These are phyloP conservation scores for Ascochyta clinopodiicola DNA, from an alignment of 2,329 filamentous ascomycete species.

Conservation along the genomic window DNA sequence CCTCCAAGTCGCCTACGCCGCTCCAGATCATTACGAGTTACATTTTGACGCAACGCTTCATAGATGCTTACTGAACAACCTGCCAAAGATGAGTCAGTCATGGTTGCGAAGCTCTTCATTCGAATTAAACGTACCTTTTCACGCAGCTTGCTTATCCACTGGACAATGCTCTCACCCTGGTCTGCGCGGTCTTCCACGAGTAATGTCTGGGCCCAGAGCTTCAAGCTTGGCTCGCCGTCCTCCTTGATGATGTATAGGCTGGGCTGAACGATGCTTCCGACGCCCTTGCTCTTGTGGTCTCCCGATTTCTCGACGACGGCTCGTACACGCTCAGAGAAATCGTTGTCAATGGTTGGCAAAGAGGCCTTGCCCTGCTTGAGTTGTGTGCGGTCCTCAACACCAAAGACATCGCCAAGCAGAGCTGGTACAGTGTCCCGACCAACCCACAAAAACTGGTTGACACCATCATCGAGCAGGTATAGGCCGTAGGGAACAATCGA, in stretches of 20 bases:
- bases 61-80: slow-evolving; percentile 45
- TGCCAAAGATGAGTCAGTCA: slow-evolving; percentile 17
- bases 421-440: slow-evolving; percentile 92
- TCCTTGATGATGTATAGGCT: slow-evolving; percentile 93
- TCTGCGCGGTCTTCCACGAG: slow-evolving; percentile 94
- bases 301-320: slow-evolving; percentile 86
- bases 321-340: slow-evolving; percentile 94
- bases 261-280: slow-evolving; percentile 90
- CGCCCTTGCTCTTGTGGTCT: slow-evolving; percentile 84
- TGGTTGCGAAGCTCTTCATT: background rate
- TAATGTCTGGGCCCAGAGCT: slow-evolving; percentile 95
- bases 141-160: slow-evolving; percentile 89
- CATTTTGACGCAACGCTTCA: slow-evolving; percentile 9
- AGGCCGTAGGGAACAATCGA: slow-evolving; percentile 87
- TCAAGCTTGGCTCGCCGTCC: slow-evolving; percentile 92
- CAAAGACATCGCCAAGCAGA: slow-evolving; percentile 88
- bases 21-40: slow-evolving; percentile 10
- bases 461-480: slow-evolving; percentile 95
- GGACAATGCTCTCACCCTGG: slow-evolving; percentile 87
- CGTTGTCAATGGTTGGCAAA: slow-evolving; percentile 86
- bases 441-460: slow-evolving; percentile 97
- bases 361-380: slow-evolving; percentile 90
- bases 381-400: slow-evolving; percentile 79
- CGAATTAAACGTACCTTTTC: slow-evolving; percentile 77
- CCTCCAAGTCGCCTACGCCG: slow-evolving; percentile 4